These are phyloP conservation scores for Leccinum rimulosum DNA, from an alignment of 768 basidiomycete genomes.

Conservation along the genomic window DNA sequence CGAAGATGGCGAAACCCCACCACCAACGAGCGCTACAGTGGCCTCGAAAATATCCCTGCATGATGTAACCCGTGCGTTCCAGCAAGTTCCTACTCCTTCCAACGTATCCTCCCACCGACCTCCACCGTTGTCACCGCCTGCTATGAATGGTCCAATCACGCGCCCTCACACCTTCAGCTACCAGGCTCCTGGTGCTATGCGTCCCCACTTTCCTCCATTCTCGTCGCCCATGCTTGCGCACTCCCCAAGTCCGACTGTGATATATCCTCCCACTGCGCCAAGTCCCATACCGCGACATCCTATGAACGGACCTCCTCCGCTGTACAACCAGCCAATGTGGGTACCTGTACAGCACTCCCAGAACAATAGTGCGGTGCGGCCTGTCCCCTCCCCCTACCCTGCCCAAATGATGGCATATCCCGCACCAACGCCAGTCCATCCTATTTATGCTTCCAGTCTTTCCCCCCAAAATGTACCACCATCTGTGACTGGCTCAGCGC, in stretches of 20 bases:
- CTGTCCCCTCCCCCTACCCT: conserved; percentile 58
- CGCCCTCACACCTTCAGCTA: conserved; percentile 29
- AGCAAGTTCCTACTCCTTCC: conserved; percentile 72
- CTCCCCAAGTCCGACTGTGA: conserved; percentile 62
- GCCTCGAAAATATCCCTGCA: conserved; percentile 77
- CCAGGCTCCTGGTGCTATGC: conserved; percentile 46
- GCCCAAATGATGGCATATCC: conserved; percentile 65
- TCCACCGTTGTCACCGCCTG: conserved; percentile 48
- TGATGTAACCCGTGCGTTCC: conserved; percentile 85
- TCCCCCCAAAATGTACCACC: conserved; percentile 36
- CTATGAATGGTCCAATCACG: conserved; percentile 32
- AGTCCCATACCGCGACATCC: conserved; percentile 68
- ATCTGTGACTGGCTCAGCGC: conserved; percentile 29
- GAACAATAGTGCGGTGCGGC: conserved; percentile 52
- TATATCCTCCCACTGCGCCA: conserved; percentile 61
- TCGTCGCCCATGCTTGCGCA: conserved; percentile 71
- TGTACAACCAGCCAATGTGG: conserved; percentile 68
- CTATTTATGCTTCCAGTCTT: conserved; percentile 48
- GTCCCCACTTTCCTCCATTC: conserved; percentile 58
- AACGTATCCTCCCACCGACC: conserved; percentile 46
- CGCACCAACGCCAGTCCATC: conserved; percentile 44
- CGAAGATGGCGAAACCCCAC: conserved; percentile 80
- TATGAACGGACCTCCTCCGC: conserved; percentile 57
- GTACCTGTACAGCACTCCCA: conserved; percentile 50
- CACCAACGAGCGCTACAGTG: conserved; percentile 51